Evolutionary conservation across 2,329 filamentous ascomycete species (phyloP).

Genomic region (Plectosphaerella cucumerina): DNA sequence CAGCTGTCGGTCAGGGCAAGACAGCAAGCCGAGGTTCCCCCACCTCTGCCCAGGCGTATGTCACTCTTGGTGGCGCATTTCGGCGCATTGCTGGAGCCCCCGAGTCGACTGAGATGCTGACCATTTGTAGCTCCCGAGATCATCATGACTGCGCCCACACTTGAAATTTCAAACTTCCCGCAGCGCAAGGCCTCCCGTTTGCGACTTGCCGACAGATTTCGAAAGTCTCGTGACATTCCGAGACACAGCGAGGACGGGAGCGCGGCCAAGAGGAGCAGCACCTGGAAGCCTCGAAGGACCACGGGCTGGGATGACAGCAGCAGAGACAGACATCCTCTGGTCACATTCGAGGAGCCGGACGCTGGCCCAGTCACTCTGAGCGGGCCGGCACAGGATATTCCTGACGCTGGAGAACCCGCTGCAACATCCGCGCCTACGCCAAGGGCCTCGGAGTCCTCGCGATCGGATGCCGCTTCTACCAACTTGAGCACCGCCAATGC

Average conservation of each 20-base stretch:
- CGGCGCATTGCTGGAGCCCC: background rate
- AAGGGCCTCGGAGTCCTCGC: slow-evolving; percentile 64
- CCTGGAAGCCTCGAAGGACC: slow-evolving; percentile 35
- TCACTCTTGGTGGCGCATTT: slow-evolving; percentile 8
- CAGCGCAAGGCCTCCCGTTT: slow-evolving; percentile 55
- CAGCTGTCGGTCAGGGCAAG: slow-evolving; percentile 76
- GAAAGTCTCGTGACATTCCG: slow-evolving; percentile 46
- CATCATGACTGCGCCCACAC: slow-evolving; percentile 87
- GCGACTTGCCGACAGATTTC: slow-evolving; percentile 47
- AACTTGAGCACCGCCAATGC: slow-evolving; percentile 47
- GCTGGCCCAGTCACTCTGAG: slow-evolving; percentile 19
- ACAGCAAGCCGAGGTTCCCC: slow-evolving; percentile 56
- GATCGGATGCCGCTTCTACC: slow-evolving; percentile 83
- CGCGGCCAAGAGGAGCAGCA: slow-evolving; percentile 8
- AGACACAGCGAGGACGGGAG: slow-evolving; percentile 20
- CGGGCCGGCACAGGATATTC: background rate
- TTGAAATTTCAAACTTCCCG: slow-evolving; percentile 45
- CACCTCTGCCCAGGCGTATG: slow-evolving; percentile 56
- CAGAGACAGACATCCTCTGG: slow-evolving; percentile 21
- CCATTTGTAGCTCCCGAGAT: slow-evolving; percentile 59
- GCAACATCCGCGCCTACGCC: slow-evolving; percentile 5
- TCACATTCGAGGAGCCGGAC: slow-evolving; percentile 54
- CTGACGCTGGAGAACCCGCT: slow-evolving; percentile 4
- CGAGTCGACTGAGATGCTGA: slow-evolving; percentile 4
- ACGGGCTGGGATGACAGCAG: slow-evolving; percentile 16